Evolutionary conservation across 257 asterid genomes (phyloP), one percentile per base, ranked within the genome.

Genomic region (Thymus quinquecostatus): DNA sequence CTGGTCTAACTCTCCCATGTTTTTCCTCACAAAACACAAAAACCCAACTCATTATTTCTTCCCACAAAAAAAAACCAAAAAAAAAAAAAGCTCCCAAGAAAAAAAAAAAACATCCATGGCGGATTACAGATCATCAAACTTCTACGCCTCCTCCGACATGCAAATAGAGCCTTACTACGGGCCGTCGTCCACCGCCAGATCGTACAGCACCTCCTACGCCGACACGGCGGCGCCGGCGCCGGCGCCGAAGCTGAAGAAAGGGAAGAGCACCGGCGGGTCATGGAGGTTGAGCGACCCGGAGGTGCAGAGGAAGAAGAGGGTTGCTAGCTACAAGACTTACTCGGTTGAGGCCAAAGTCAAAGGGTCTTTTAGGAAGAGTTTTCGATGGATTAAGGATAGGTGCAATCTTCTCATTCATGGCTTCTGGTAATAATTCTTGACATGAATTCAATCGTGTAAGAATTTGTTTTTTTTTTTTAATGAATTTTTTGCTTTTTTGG

Each of bases 231-330:
- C 60, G 40, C 47, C 67, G 58, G 68, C 49, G 67, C 80, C 68
- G 44, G 73, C 77, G 30, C 62, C 32, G 76, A 80, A 80, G 63
- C 83, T 78, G 33, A 78, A 76, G 72, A 81, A 74, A 60, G 83
- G 70, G 60, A 79, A 81, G 80, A 78, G 80, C 61, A 70, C 56
- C 3, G 50, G 79, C 7, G 78, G 83, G 47, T 73, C 82, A 1
- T 84, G 88, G 88, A 6, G 67, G 14, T 66, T 84, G 10, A 68
- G 50, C 34, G 88, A 84, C 71, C 81, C 86, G 0, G 88, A 84
- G 79, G 54, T 84, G 56, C 88, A 81, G 81, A 78, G 86, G 79
- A 84, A 73, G 75, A 84, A 72, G 69, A 84, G 88, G 69, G 77
- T 81, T 41, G 88, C 86, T 14, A 76, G 82, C 82, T 84, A 84